Percentiles rank a stretch among this genome's conserved stretches.
Evolutionary conservation across 179 eudicot genomes (phyloP).

Genomic region (Sideroxylon spinosum): DNA sequence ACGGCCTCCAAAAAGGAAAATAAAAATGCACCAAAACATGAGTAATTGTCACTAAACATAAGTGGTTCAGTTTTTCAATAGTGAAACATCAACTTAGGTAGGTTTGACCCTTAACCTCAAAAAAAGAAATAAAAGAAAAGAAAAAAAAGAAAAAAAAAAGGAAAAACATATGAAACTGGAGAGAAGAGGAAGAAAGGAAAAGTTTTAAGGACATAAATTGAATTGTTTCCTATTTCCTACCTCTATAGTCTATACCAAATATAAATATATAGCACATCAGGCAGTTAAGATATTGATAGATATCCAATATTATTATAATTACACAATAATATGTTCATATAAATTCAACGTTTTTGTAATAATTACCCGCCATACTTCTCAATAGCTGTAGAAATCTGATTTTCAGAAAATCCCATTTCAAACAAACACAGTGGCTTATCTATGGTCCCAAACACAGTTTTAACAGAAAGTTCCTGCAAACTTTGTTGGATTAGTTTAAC

Average conservation of each 20-base stretch:
- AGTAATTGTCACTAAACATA: too few relatives aligned
- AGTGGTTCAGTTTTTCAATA: too few relatives aligned
- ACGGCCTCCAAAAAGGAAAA: too few relatives aligned
- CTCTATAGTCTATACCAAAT: background rate
- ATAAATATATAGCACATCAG: background rate
- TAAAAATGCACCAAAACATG: too few relatives aligned
- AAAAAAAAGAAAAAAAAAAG: background rate
- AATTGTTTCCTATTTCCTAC: too few relatives aligned
- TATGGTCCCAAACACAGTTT: slow-evolving; percentile 80
- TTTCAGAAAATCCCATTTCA: slow-evolving; percentile 81
- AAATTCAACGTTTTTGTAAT: background rate
- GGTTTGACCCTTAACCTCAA: background rate
- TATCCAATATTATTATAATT: background rate
- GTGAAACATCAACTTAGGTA: background rate
- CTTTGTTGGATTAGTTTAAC: background rate
- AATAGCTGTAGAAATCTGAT: slow-evolving; percentile 80
- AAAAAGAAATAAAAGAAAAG: background rate
- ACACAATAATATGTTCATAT: too few relatives aligned
- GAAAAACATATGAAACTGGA: background rate
- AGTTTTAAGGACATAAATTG: background rate
- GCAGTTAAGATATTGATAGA: background rate
- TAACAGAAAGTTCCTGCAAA: slow-evolving; percentile 48
- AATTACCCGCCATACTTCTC: slow-evolving; percentile 66
- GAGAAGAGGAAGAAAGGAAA: slow-evolving; percentile 8
- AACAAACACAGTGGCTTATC: slow-evolving; percentile 80